Conservation (phyloP, 2,329 filamentous ascomycete genomes). For the Trichoderma simmonsii region DNA sequence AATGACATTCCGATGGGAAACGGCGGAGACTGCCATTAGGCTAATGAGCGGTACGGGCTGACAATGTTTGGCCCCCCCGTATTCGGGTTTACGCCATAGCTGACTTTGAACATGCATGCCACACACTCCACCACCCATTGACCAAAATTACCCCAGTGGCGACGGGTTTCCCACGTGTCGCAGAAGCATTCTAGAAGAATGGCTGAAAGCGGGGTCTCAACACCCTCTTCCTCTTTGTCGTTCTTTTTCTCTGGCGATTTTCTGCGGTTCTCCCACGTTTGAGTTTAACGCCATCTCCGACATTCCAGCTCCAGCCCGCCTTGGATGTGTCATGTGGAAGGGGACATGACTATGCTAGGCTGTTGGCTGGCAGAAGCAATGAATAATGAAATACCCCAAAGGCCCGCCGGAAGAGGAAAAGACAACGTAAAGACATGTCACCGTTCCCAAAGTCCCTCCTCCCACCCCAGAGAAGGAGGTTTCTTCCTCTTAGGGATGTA, state of each 20-base stretch:
- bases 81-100: not conserved
- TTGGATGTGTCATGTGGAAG: not conserved
- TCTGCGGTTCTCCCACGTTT: not conserved
- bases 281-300: not conserved
- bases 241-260: not conserved
- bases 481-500: not conserved
- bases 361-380: not conserved
- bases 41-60: not conserved
- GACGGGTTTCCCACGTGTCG: constrained; percentile 5
- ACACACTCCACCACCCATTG: not conserved
- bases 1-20: not conserved
- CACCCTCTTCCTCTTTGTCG: not conserved
- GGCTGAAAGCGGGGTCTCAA: constrained; percentile 3
- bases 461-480: not conserved
- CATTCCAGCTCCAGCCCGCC: not conserved
- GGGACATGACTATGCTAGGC: not conserved
- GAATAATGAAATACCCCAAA: not conserved
- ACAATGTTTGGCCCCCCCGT: not conserved
- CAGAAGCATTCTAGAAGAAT: constrained; percentile 13
- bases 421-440: not conserved
- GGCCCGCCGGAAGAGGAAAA: not conserved
- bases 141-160: not conserved
- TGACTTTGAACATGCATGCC: not conserved
- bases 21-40: not conserved
- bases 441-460: not conserved